Conservation (phyloP, 2,329 filamentous ascomycete genomes). For the Neonectria faginata region DNA sequence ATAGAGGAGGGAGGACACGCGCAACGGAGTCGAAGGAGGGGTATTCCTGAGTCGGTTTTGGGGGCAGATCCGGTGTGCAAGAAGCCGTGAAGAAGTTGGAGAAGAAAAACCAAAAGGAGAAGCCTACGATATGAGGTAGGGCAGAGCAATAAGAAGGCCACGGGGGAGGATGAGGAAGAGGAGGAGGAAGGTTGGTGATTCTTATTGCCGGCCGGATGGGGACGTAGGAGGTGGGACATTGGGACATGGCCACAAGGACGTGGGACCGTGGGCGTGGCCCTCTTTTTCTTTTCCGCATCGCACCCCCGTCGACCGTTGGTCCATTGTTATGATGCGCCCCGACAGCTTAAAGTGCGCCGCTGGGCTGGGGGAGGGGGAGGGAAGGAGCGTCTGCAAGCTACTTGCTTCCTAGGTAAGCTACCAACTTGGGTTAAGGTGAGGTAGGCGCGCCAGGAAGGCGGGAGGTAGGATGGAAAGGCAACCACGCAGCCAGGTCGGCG, state of each 20-base stretch:
- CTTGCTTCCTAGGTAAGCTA: neutral
- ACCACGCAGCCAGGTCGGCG: neutral
- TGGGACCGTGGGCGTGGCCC: conserved; percentile 44
- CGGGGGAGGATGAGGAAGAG: conserved; percentile 37
- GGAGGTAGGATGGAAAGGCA: conserved; percentile 2
- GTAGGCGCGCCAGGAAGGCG: neutral
- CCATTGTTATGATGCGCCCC: conserved; percentile 42
- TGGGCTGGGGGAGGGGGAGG: conserved; percentile 9
- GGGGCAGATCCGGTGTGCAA: neutral
- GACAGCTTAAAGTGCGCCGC: conserved; percentile 42
- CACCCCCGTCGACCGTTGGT: conserved; percentile 45
- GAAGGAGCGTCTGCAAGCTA: neutral
- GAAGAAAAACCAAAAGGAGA: conserved; percentile 27
- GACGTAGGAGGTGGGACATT: conserved; percentile 42
- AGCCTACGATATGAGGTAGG: conserved; percentile 18
- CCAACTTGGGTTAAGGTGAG: neutral
- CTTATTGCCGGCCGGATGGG: conserved; percentile 47
- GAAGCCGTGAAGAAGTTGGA: conserved; percentile 20
- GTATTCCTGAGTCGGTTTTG: conserved; percentile 16
- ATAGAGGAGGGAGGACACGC: conserved; percentile 4
- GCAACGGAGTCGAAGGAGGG: conserved; percentile 22
- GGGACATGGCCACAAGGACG: conserved; percentile 34
- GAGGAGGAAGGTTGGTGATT: conserved; percentile 48
- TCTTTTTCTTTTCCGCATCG: conserved; percentile 38
- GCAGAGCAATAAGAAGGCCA: conserved; percentile 30